Conservation (phyloP, 768 basidiomycete genomes). For the Pilatotrama ljubarskyi region DNA sequence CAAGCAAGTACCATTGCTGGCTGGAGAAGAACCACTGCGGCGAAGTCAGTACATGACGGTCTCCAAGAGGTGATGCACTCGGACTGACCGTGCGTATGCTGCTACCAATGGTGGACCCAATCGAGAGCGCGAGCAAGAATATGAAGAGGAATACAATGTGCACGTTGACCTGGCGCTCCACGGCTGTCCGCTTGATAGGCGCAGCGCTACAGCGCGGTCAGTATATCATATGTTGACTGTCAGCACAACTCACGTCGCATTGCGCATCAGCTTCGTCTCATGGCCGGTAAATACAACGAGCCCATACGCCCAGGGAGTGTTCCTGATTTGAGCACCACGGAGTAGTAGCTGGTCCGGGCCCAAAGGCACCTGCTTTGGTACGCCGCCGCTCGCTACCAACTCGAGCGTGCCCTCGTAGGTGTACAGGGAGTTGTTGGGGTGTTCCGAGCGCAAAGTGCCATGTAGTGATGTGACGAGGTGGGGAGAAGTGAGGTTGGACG, state of each 20-base stretch:
- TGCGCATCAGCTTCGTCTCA: slow-evolving; percentile 97
- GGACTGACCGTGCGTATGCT: slow-evolving; percentile 73
- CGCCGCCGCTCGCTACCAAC: slow-evolving; percentile 52
- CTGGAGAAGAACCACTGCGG: slow-evolving; percentile 82
- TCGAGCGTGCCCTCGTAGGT: slow-evolving; percentile 89
- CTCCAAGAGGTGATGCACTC: not conserved
- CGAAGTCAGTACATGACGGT: not conserved
- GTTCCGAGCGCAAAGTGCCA: slow-evolving; percentile 89
- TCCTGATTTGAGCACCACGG: slow-evolving; percentile 92
- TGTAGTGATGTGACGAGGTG: slow-evolving; percentile 67
- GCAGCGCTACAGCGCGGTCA: slow-evolving; percentile 60
- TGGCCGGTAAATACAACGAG: slow-evolving; percentile 94
- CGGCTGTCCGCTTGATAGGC: slow-evolving; percentile 94
- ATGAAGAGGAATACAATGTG: slow-evolving; percentile 96
- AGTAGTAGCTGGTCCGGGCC: slow-evolving; percentile 94
- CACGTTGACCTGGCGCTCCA: slow-evolving; percentile 93
- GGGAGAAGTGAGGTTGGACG: slow-evolving; percentile 76
- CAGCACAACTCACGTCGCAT: slow-evolving; percentile 78
- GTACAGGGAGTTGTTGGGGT: slow-evolving; percentile 96
- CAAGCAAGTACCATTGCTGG: slow-evolving; percentile 89
- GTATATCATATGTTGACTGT: not conserved
- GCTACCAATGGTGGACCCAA: slow-evolving; percentile 91
- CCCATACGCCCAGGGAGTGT: slow-evolving; percentile 96
- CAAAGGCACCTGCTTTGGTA: slow-evolving; percentile 81
- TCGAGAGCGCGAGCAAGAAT: slow-evolving; percentile 79